Evolutionary conservation across 768 basidiomycete genomes (phyloP).

Genomic region (Solioccasus polychromus): DNA sequence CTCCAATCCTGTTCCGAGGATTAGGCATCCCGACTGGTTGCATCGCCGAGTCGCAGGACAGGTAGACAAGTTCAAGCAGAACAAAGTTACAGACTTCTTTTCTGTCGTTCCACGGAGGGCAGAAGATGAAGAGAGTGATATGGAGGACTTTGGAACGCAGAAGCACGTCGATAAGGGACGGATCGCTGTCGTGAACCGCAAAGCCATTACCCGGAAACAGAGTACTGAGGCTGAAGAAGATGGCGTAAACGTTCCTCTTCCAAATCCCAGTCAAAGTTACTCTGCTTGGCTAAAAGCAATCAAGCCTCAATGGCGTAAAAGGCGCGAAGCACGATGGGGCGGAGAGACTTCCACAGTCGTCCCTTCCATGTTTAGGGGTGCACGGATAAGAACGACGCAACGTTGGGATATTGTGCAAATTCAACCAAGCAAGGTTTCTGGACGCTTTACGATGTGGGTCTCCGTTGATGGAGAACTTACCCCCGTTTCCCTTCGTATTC

Average conservation of each 20-base stretch:
- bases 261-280: slow-evolving; percentile 65
- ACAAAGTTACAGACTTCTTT: slow-evolving; percentile 97
- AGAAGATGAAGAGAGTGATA: slow-evolving; percentile 38
- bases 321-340: slow-evolving; percentile 46
- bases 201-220: slow-evolving; percentile 38
- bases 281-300: slow-evolving; percentile 75
- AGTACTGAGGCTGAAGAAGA: slow-evolving; percentile 42
- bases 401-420: slow-evolving; percentile 95
- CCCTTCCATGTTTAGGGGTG: slow-evolving; percentile 73
- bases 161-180: slow-evolving; percentile 34
- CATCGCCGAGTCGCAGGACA: slow-evolving; percentile 84
- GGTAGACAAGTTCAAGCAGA: slow-evolving; percentile 97
- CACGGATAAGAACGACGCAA: slow-evolving; percentile 54
- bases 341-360: slow-evolving; percentile 41
- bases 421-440: slow-evolving; percentile 68
- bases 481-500: slow-evolving; percentile 79
- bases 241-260: slow-evolving; percentile 39
- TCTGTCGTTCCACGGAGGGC: slow-evolving; percentile 15
- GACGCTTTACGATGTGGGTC: slow-evolving; percentile 88
- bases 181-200: slow-evolving; percentile 54
- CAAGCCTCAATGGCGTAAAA: slow-evolving; percentile 73
- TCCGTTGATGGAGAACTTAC: slow-evolving; percentile 76
- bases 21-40: slow-evolving; percentile 97
- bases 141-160: slow-evolving; percentile 54
- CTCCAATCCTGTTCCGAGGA: slow-evolving; percentile 91